Evolutionary conservation across 768 basidiomycete genomes (phyloP).

Genomic region (Grammothele lineata): DNA sequence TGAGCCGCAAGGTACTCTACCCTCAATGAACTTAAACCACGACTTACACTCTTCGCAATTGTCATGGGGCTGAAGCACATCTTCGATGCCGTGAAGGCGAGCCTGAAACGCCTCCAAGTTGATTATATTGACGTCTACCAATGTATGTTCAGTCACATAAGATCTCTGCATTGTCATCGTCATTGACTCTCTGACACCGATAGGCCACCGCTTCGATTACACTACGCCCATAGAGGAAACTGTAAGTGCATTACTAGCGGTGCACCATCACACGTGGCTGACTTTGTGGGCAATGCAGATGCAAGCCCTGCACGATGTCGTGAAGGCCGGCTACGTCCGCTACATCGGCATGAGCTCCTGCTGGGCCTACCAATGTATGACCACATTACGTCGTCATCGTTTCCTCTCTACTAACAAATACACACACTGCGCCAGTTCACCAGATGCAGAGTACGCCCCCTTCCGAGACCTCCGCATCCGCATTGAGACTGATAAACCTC

Average conservation of each 20-base stretch:
- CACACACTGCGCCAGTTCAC: too few species aligned
- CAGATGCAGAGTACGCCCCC: too few species aligned
- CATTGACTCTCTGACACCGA: background rate
- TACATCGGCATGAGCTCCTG: too few species aligned
- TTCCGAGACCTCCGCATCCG: too few species aligned
- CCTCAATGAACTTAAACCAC: background rate
- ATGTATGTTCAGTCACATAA: conserved; percentile 17
- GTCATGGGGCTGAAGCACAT: conserved; percentile 33
- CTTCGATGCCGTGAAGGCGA: conserved; percentile 34
- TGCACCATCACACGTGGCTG: background rate
- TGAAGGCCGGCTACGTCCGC: too few species aligned
- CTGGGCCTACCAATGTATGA: too few species aligned
- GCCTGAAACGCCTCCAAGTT: too few species aligned
- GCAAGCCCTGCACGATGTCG: too few species aligned
- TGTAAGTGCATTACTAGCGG: conserved; percentile 1
- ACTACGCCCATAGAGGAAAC: conserved; percentile 39
- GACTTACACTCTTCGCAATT: background rate
- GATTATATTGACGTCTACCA: background rate
- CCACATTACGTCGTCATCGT: too few species aligned
- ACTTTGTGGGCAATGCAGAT: background rate
- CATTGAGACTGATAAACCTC: too few species aligned
- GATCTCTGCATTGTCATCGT: background rate
- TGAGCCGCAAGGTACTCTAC: conserved; percentile 37
- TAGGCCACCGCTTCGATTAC: conserved; percentile 26
- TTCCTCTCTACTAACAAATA: too few species aligned